Evolutionary conservation across 352 stramenopile species (phyloP).

Genomic region (Globisporangium splendens): DNA sequence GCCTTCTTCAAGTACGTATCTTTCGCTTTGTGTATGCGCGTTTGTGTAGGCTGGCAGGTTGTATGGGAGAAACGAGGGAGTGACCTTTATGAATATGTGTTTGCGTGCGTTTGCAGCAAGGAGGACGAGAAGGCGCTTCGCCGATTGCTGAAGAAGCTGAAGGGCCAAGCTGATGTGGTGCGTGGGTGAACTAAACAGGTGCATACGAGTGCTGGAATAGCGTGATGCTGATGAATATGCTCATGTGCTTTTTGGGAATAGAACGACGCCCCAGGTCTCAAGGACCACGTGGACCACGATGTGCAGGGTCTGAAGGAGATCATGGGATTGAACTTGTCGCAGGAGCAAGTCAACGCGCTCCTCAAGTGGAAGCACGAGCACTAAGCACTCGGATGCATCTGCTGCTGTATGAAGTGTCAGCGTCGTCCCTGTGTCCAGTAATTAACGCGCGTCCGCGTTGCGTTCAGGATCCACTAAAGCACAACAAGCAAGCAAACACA

Average conservation of each 20-base stretch:
- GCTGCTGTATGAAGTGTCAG: neutral
- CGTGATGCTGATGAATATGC: no score
- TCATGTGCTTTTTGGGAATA: neutral
- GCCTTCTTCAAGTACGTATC: conserved; percentile 83
- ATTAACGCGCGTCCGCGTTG: conserved; percentile 1
- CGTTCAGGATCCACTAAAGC: no score
- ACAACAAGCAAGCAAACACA: no score
- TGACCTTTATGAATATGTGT: neutral
- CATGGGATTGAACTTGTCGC: conserved; percentile 48
- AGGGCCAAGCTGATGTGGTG: conserved; percentile 68
- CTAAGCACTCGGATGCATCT: conserved; percentile 26
- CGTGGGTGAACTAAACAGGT: no score
- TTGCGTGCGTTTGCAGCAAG: conserved; percentile 44
- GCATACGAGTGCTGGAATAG: no score
- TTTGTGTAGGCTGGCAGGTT: neutral
- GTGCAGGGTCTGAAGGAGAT: conserved; percentile 71
- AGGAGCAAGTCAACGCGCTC: conserved; percentile 72
- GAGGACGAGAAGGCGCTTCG: conserved; percentile 83
- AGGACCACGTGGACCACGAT: conserved; percentile 77
- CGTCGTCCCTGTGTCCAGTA: neutral
- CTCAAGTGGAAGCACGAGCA: conserved; percentile 90
- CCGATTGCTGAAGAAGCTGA: conserved; percentile 87
- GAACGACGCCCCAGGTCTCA: conserved; percentile 51
- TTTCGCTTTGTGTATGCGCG: neutral
- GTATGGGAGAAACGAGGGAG: neutral